A percentile compares a stretch with the other conserved stretches of the same genome.
Evolutionary conservation across 176 grass and related monocot species (phyloP).

Genomic region (Rhynchospora tenuis): DNA sequence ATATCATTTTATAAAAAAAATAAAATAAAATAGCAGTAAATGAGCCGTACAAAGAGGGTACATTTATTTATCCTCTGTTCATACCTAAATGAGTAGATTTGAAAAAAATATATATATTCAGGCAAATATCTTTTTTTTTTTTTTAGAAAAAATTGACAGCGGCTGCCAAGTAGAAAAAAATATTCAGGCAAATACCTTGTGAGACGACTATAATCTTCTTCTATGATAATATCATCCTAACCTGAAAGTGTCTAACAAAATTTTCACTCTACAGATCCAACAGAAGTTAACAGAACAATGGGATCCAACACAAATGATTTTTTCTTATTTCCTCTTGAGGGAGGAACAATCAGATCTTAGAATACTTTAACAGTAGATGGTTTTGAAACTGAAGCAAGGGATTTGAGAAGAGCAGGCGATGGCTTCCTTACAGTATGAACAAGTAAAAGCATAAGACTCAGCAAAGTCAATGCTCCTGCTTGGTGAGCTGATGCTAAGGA

Average conservation of each 20-base stretch:
- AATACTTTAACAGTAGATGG: not conserved
- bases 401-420: conserved; percentile 55
- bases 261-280: not conserved
- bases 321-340: not conserved
- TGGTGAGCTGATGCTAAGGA: conserved; percentile 91
- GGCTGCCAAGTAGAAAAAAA: no score
- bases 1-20: not conserved
- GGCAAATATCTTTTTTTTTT: no score
- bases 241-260: not conserved
- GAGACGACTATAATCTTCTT: not conserved
- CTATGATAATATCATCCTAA: not conserved
- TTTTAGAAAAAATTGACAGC: no score
- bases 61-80: not conserved
- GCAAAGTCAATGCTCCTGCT: conserved; percentile 78
- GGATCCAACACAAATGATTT: not conserved
- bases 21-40: not conserved
- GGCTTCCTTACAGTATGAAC: conserved; percentile 76
- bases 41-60: not conserved
- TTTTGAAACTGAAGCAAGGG: conserved; percentile 31
- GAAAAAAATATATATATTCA: no score
- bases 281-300: not conserved
- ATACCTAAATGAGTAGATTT: not conserved
- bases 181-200: not conserved
- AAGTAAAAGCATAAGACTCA: conserved; percentile 74
- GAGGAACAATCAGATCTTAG: not conserved